phyloP scores from a whole-genome alignment of 2,329 filamentous ascomycete species.

The Xylaria arbuscula region DNA sequence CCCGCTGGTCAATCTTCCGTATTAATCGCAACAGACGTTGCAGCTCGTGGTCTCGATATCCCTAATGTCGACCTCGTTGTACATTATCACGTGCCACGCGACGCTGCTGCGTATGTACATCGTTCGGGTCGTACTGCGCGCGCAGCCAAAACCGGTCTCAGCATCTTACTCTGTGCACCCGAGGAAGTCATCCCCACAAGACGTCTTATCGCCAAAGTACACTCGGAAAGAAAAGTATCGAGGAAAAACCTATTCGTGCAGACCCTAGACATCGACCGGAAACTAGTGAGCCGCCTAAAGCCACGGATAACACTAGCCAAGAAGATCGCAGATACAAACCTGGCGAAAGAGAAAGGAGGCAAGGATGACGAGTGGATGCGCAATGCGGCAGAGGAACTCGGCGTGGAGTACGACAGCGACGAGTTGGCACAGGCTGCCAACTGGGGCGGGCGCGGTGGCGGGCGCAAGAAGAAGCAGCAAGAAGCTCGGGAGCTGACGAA shows the following conservation, averaged over 20 bases:
- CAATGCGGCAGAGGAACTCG: conserved; percentile 88
- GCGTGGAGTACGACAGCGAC: conserved; percentile 92
- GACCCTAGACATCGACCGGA: conserved; percentile 84
- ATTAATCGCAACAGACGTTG: conserved; percentile 92
- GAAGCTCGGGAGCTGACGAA: conserved; percentile 76
- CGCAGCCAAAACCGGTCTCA: conserved; percentile 79
- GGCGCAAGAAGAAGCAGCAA: conserved; percentile 79
- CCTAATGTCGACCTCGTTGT: conserved; percentile 88
- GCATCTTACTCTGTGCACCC: conserved; percentile 87
- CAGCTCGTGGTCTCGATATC: conserved; percentile 93
- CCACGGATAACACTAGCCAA: conserved; percentile 85
- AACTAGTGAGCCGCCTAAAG: conserved; percentile 79
- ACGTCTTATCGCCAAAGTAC: conserved; percentile 87
- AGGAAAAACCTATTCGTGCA: conserved; percentile 75
- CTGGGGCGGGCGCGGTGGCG: conserved; percentile 75
- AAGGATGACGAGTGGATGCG: conserved; percentile 88
- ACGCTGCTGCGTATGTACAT: conserved; percentile 94
- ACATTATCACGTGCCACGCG: conserved; percentile 93
- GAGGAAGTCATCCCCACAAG: conserved; percentile 90
- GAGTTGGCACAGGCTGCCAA: conserved; percentile 76
- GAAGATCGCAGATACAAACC: conserved; percentile 80
- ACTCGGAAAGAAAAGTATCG: conserved; percentile 66
- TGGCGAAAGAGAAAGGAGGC: conserved; percentile 88
- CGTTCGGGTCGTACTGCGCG: conserved; percentile 94
- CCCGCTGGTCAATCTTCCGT: conserved; percentile 68